phyloP scores from a whole-genome alignment of 2,329 filamentous ascomycete genomes.

The Ophiocordyceps sinensis region DNA sequence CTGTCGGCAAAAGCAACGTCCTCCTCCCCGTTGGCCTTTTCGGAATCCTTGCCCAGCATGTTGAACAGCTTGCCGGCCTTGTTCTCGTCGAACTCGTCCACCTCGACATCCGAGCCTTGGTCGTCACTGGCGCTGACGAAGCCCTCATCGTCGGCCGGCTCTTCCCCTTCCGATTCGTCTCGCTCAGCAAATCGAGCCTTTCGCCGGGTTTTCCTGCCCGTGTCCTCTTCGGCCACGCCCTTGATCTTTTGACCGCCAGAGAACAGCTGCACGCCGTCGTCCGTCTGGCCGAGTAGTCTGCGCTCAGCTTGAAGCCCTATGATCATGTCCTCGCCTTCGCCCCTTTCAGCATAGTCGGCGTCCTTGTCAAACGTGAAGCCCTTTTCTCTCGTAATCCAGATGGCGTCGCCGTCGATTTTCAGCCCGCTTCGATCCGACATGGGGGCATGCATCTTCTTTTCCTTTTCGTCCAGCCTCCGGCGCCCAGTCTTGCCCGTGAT shows the following conservation, averaged over 20 bases:
- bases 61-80: slow-evolving; percentile 41
- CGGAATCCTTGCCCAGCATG: slow-evolving; percentile 30
- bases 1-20: slow-evolving; percentile 89
- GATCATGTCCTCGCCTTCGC: slow-evolving; percentile 92
- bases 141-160: slow-evolving; percentile 35
- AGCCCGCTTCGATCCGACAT: slow-evolving; percentile 97
- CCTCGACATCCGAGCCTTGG: slow-evolving; percentile 34
- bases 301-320: slow-evolving; percentile 76
- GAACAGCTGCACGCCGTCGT: slow-evolving; percentile 76
- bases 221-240: slow-evolving; percentile 36
- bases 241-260: slow-evolving; percentile 58
- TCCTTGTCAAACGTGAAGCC: slow-evolving; percentile 62
- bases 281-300: slow-evolving; percentile 66
- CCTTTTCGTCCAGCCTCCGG: slow-evolving; percentile 81
- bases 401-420: slow-evolving; percentile 91
- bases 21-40: slow-evolving; percentile 41
- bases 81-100: slow-evolving; percentile 40
- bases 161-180: slow-evolving; percentile 38
- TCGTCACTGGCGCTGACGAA: slow-evolving; percentile 39
- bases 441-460: slow-evolving; percentile 89
- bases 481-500: slow-evolving; percentile 68
- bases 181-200: slow-evolving; percentile 42
- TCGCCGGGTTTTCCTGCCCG: slow-evolving; percentile 45
- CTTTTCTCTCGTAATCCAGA: slow-evolving; percentile 66
- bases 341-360: slow-evolving; percentile 56